phyloP scores from a whole-genome alignment of 345 rosid genomes.

The Hibiscus syriacus region DNA sequence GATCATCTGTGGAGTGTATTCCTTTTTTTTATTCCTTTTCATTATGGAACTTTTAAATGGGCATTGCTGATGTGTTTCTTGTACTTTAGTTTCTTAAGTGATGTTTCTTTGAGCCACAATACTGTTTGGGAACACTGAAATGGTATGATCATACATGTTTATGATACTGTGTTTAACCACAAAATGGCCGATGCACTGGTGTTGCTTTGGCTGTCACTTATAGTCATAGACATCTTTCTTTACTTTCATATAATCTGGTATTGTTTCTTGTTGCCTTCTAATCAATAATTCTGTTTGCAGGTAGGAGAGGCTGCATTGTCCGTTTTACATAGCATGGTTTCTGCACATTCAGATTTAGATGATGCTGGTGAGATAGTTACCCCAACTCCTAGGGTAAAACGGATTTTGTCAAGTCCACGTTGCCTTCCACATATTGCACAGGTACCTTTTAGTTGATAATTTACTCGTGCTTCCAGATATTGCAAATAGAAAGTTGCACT shows the following conservation, averaged over 20 bases:
- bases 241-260: not conserved
- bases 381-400: constrained; percentile 95
- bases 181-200: not conserved
- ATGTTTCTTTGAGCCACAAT: constrained; percentile 2
- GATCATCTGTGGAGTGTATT: not conserved
- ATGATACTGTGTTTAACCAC: constrained; percentile 4
- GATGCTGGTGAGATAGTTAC: constrained; percentile 99
- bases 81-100: not conserved
- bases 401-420: constrained; percentile 90
- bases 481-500: not conserved
- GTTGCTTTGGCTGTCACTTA: not conserved
- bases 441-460: constrained; percentile 31
- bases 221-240: not conserved
- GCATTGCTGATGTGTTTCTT: constrained; percentile 1
- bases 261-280: constrained; percentile 1
- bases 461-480: not conserved
- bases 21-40: not conserved
- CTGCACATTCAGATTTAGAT: constrained; percentile 97
- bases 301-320: constrained; percentile 17
- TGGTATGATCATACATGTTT: not conserved
- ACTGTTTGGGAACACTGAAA: constrained; percentile 1
- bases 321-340: constrained; percentile 93
- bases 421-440: constrained; percentile 98
- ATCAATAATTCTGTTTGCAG: constrained; percentile 13
- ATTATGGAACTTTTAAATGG: not conserved